A percentile compares a stretch with the other conserved stretches of the same genome.
Evolutionary conservation across 345 rosid genomes (phyloP).

Genomic region (Citrus medica): DNA sequence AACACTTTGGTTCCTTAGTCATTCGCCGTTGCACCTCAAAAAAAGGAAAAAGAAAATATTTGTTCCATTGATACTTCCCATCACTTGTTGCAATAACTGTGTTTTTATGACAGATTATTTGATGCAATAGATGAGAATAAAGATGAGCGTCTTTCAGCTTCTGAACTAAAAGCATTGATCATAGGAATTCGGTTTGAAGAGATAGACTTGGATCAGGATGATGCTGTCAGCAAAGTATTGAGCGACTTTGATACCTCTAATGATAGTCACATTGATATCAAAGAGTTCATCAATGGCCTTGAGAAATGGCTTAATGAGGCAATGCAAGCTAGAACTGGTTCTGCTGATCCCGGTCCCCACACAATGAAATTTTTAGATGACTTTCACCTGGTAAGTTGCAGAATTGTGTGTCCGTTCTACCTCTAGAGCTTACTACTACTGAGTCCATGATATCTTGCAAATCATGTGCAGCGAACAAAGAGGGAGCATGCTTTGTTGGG

Average conservation of each 20-base stretch:
- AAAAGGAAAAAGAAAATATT: not conserved
- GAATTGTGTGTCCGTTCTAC: not conserved
- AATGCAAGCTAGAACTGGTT: constrained; percentile 37
- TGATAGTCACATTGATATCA: constrained; percentile 31
- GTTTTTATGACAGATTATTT: constrained; percentile 56
- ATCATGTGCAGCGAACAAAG: constrained; percentile 60
- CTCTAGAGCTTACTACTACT: not conserved
- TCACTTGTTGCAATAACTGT: not conserved
- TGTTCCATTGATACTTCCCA: not conserved
- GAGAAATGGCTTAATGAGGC: constrained; percentile 51
- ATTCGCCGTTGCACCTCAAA: not conserved
- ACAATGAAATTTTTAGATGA: constrained; percentile 44
- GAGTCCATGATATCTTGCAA: not conserved
- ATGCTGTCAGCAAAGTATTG: constrained; percentile 61
- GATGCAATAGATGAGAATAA: constrained; percentile 53
- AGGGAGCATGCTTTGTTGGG: constrained; percentile 68
- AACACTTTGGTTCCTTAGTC: not conserved
- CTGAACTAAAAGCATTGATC: constrained; percentile 67
- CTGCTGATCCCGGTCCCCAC: constrained; percentile 37
- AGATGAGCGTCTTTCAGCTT: constrained; percentile 36
- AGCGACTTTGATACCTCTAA: constrained; percentile 59
- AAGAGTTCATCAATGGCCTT: constrained; percentile 58
- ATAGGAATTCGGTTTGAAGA: constrained; percentile 80
- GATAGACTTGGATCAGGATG: constrained; percentile 59
- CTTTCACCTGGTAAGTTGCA: constrained; percentile 47